Evolutionary conservation across 768 basidiomycete species (phyloP).

Genomic region (Calocybe cyanea): DNA sequence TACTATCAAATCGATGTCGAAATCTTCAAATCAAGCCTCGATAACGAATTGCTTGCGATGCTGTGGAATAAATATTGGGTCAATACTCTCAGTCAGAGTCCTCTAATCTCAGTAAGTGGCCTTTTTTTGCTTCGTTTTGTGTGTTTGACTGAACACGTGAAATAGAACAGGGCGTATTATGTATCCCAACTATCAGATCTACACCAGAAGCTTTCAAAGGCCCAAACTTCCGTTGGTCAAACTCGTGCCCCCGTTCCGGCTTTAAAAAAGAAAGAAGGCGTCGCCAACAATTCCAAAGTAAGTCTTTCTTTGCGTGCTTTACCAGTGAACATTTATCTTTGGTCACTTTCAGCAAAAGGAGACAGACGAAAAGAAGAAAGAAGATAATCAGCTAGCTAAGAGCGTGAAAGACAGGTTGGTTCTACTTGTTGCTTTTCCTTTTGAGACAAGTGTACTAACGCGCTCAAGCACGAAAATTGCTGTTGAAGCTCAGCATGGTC

Average conservation of each 20-base stretch:
- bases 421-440: neutral
- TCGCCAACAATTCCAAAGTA: conserved; percentile 39
- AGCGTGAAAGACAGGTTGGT: conserved; percentile 86
- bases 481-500: conserved; percentile 87
- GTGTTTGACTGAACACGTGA: neutral
- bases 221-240: conserved; percentile 50
- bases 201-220: conserved; percentile 82
- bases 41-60: conserved; percentile 82
- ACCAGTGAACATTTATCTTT: neutral
- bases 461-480: conserved; percentile 76
- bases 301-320: neutral
- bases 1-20: conserved; percentile 95
- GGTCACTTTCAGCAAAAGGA: conserved; percentile 43
- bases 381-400: conserved; percentile 83
- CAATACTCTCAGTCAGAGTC: conserved; percentile 91
- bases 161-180: conserved; percentile 89
- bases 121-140: neutral
- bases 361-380: conserved; percentile 77
- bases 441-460: no score
- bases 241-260: conserved; percentile 58
- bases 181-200: conserved; percentile 89
- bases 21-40: conserved; percentile 90
- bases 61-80: conserved; percentile 99
- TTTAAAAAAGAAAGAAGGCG: conserved; percentile 47
- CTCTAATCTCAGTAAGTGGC: conserved; percentile 87